Conservation (phyloP, 345 rosid genomes). For the Brassica nigra region DNA sequence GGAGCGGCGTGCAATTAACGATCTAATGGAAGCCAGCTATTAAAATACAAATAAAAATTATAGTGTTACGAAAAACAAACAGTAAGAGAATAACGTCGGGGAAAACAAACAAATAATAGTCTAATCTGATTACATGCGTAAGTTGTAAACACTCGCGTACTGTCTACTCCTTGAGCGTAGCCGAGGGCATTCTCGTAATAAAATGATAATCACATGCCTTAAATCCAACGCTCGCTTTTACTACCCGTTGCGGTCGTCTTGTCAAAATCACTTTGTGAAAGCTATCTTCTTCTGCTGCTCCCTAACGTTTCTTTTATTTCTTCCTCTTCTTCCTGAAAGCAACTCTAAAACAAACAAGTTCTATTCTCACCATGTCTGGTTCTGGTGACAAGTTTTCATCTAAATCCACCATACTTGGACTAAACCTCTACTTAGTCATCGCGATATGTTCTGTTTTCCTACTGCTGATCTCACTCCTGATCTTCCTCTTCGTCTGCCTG, state of each 20-base stretch:
- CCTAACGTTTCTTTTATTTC: slow-evolving; percentile 19
- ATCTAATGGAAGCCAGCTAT: slow-evolving; percentile 18
- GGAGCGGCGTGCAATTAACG: slow-evolving; percentile 12
- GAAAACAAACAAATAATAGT: neutral
- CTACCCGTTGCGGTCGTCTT: slow-evolving; percentile 42
- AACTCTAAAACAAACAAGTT: neutral
- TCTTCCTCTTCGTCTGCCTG: slow-evolving; percentile 60
- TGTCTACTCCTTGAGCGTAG: neutral
- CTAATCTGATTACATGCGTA: neutral
- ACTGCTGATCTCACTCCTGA: slow-evolving; percentile 44
- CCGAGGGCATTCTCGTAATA: slow-evolving; percentile 34
- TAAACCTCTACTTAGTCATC: slow-evolving; percentile 62
- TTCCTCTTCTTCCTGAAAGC: neutral
- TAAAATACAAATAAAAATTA: neutral
- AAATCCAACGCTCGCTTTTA: neutral
- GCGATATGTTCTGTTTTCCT: slow-evolving; percentile 47
- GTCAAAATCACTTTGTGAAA: slow-evolving; percentile 32
- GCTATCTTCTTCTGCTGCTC: slow-evolving; percentile 18
- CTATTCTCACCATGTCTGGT: slow-evolving; percentile 52
- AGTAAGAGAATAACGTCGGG: neutral
- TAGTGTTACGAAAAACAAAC: neutral
- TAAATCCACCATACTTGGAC: slow-evolving; percentile 51
- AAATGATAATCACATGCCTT: neutral
- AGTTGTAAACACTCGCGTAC: slow-evolving; percentile 11
- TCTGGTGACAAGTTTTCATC: slow-evolving; percentile 47